Conservation (phyloP, 2,329 filamentous ascomycete species). For the Penicillium paneum region DNA sequence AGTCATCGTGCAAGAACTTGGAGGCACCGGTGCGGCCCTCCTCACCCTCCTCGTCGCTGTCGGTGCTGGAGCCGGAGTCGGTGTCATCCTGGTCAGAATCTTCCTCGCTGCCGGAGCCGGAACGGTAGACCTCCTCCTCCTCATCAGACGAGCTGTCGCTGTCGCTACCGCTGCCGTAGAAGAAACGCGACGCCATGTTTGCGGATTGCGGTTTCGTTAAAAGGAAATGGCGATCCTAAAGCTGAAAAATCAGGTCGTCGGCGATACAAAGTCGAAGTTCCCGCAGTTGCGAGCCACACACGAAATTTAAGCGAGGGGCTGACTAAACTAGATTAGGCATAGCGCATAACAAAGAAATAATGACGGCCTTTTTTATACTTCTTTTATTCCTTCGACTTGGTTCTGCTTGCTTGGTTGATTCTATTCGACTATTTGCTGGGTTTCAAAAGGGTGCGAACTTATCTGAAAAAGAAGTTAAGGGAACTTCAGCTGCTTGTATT, state of each 20-base stretch:
- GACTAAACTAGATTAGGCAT: slow-evolving; percentile 36
- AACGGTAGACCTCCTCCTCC: slow-evolving; percentile 80
- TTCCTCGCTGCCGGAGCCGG: slow-evolving; percentile 61
- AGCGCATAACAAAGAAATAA: slow-evolving; percentile 6
- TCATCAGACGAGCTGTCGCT: slow-evolving; percentile 91
- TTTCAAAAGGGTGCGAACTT: background rate
- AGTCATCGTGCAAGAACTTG: slow-evolving; percentile 76
- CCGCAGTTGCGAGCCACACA: slow-evolving; percentile 36
- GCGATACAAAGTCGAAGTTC: slow-evolving; percentile 27
- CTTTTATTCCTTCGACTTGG: background rate
- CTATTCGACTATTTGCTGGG: background rate
- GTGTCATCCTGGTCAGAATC: slow-evolving; percentile 56
- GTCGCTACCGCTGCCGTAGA: slow-evolving; percentile 93
- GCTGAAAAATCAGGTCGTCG: slow-evolving; percentile 22
- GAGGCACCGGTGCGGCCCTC: slow-evolving; percentile 66
- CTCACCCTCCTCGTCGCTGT: slow-evolving; percentile 50
- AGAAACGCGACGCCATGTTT: slow-evolving; percentile 87
- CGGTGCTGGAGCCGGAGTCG: slow-evolving; percentile 52
- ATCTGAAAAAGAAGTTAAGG: background rate
- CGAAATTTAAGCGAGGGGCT: slow-evolving; percentile 47
- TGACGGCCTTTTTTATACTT: slow-evolving; percentile 3
- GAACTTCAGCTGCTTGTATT: background rate
- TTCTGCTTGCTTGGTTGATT: background rate
- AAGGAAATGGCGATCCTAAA: slow-evolving; percentile 17
- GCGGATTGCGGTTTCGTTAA: slow-evolving; percentile 25